Conservation (phyloP, 2,329 filamentous ascomycete species). For the Sporothrix pallida region DNA sequence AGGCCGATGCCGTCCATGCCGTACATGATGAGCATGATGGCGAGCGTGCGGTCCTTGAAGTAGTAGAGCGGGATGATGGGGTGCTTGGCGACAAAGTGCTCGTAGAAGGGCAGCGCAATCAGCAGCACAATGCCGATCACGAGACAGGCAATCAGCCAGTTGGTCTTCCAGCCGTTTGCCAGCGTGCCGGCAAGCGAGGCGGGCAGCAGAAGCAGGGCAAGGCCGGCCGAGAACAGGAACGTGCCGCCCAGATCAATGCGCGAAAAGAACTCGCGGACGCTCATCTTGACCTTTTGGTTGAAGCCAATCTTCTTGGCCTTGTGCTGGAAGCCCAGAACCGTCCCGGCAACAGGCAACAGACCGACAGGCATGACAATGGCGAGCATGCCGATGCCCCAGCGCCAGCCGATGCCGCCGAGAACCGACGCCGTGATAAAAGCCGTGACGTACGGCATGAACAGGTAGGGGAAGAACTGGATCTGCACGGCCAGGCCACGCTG, state of each 20-base stretch:
- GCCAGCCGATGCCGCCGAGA: conserved; percentile 52
- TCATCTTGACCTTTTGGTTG: conserved; percentile 43
- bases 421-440: conserved; percentile 53
- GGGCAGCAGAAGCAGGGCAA: conserved; percentile 55
- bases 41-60: conserved; percentile 52
- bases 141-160: conserved; percentile 48
- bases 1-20: conserved; percentile 53
- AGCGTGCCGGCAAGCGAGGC: conserved; percentile 53
- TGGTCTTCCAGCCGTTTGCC: conserved; percentile 51
- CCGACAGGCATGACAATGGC: conserved; percentile 60
- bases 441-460: conserved; percentile 62
- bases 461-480: conserved; percentile 58
- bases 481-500: conserved; percentile 59
- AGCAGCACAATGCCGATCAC: conserved; percentile 50
- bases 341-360: conserved; percentile 55
- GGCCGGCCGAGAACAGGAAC: conserved; percentile 54
- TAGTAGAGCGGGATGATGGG: conserved; percentile 55
- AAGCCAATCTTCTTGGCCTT: conserved; percentile 53
- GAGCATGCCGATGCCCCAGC: conserved; percentile 65
- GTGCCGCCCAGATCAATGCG: conserved; percentile 51
- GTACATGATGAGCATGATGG: conserved; percentile 49
- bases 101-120: conserved; percentile 54
- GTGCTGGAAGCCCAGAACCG: conserved; percentile 56
- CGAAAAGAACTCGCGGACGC: conserved; percentile 46
- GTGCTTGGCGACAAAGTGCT: conserved; percentile 51